phyloP scores from a whole-genome alignment of 441 rosid species.

The Mallotus repandus region DNA sequence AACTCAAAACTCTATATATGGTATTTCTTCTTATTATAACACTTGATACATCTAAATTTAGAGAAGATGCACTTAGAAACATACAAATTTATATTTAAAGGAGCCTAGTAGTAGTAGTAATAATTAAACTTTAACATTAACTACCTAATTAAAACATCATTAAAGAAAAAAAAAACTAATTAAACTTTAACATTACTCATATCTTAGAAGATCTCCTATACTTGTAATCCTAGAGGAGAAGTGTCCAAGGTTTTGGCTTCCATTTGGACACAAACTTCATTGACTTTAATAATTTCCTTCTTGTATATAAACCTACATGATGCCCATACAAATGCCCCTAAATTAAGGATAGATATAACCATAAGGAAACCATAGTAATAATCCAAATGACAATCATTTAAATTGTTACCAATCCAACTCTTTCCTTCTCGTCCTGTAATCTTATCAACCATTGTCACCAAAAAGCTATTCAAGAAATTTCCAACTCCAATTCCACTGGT shows the following conservation, averaged over 20 bases:
- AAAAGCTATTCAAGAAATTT: conserved; percentile 73
- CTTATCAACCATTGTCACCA: conserved; percentile 68
- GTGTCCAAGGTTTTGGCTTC: conserved; percentile 54
- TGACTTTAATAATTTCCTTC: conserved; percentile 45
- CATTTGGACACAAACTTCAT: conserved; percentile 41
- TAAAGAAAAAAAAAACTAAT: not conserved
- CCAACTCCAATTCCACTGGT: conserved; percentile 86
- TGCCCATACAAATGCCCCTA: conserved; percentile 65
- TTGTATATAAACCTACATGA: conserved; percentile 63
- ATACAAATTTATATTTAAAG: not conserved
- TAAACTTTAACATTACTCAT: not conserved
- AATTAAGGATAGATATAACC: conserved; percentile 53
- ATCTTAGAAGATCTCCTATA: conserved; percentile 22
- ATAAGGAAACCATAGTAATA: conserved; percentile 78
- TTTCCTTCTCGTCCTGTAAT: conserved; percentile 48
- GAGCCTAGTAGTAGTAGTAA: not conserved
- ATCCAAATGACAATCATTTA: conserved; percentile 76
- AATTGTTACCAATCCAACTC: conserved; percentile 81
- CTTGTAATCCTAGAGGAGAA: conserved; percentile 52
- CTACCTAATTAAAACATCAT: not conserved
- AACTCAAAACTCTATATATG: no score
- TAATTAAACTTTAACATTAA: not conserved
- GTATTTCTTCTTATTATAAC: no score
- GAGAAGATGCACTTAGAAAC: not conserved
- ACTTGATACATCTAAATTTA: not conserved